phyloP scores from a whole-genome alignment of 2,329 filamentous ascomycete species.

The Neonectria neomacrospora region DNA sequence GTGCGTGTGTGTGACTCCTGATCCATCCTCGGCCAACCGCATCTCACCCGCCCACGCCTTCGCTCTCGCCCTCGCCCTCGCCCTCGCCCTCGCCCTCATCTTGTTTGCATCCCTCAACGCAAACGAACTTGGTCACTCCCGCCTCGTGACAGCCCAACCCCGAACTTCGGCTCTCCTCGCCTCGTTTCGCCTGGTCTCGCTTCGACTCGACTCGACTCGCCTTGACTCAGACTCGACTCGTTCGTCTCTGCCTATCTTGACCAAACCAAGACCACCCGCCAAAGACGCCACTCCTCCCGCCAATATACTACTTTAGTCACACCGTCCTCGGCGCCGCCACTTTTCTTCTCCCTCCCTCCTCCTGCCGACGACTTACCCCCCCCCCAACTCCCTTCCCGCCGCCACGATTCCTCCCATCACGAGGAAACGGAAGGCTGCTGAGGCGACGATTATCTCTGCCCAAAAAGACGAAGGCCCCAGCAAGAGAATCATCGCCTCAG shows the following conservation, averaged over 20 bases:
- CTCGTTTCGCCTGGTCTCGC: constrained; percentile 11
- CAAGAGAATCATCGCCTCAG: constrained; percentile 69
- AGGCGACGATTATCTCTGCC: constrained; percentile 67
- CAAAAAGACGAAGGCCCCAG: constrained; percentile 56
- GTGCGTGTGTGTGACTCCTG: neutral
- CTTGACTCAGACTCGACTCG: neutral
- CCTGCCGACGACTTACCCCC: constrained; percentile 5
- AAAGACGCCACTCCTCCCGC: constrained; percentile 14
- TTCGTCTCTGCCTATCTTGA: constrained; percentile 19
- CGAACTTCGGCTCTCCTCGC: neutral
- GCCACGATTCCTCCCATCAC: constrained; percentile 69
- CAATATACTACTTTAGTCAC: constrained; percentile 20
- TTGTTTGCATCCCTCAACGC: neutral
- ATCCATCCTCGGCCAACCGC: constrained; percentile 1
- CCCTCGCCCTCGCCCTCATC: neutral
- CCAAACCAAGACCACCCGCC: constrained; percentile 14
- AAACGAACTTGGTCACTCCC: constrained; percentile 1
- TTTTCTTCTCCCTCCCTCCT: neutral
- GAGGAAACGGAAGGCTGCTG: constrained; percentile 72
- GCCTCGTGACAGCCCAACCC: constrained; percentile 23
- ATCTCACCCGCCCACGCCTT: neutral
- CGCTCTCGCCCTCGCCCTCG: neutral
- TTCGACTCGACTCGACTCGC: constrained; percentile 5
- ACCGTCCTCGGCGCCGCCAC: constrained; percentile 24
- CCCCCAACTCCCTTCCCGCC: constrained; percentile 34